A percentile compares a stretch with the other conserved stretches of the same genome.
These are phyloP conservation scores for Aphanomyces astaci DNA, from an alignment of 352 stramenopile species.

Conservation along the genomic window DNA sequence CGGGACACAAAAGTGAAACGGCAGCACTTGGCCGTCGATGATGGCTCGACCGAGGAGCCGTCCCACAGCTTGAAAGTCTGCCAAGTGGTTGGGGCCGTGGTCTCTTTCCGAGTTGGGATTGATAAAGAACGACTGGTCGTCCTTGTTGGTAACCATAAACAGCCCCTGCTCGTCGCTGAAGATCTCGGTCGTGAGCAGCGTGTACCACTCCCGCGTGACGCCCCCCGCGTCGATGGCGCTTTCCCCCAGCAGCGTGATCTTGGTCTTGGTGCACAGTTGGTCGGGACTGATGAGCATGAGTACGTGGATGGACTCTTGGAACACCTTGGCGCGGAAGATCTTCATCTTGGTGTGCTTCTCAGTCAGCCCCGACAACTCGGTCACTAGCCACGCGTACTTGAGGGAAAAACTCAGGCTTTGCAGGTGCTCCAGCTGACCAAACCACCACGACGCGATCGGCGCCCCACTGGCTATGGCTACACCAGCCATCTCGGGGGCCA, in stretches of 20 bases:
- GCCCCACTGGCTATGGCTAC: too few relatives aligned
- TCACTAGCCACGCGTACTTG: too few relatives aligned
- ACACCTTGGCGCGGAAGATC: too few relatives aligned
- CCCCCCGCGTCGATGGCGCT: slow-evolving; percentile 75
- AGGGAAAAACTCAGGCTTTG: too few relatives aligned
- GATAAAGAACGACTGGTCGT: slow-evolving; percentile 46
- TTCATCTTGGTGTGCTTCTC: too few relatives aligned
- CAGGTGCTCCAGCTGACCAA: too few relatives aligned
- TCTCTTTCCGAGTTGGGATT: slow-evolving; percentile 54
- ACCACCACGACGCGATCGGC: too few relatives aligned
- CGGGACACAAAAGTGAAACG: slow-evolving; percentile 93
- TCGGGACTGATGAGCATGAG: too few relatives aligned
- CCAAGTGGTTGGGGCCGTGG: slow-evolving; percentile 52
- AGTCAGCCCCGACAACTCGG: too few relatives aligned
- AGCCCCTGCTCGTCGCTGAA: slow-evolving; percentile 38
- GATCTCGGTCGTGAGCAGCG: slow-evolving; percentile 59
- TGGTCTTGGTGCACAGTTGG: slow-evolving; percentile 48
- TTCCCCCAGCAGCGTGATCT: slow-evolving; percentile 77
- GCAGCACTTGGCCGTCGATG: slow-evolving; percentile 89
- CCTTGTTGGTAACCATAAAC: slow-evolving; percentile 44
- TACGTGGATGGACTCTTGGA: too few relatives aligned
- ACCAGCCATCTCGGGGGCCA: too few relatives aligned
- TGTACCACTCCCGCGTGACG: slow-evolving; percentile 83
- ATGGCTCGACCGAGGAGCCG: slow-evolving; percentile 48
- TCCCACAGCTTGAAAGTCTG: slow-evolving; percentile 48